Base-by-base conservation (phyloP, 495 filamentous ascomycete species). In the Aspergillus saccharolyticus region DNA sequence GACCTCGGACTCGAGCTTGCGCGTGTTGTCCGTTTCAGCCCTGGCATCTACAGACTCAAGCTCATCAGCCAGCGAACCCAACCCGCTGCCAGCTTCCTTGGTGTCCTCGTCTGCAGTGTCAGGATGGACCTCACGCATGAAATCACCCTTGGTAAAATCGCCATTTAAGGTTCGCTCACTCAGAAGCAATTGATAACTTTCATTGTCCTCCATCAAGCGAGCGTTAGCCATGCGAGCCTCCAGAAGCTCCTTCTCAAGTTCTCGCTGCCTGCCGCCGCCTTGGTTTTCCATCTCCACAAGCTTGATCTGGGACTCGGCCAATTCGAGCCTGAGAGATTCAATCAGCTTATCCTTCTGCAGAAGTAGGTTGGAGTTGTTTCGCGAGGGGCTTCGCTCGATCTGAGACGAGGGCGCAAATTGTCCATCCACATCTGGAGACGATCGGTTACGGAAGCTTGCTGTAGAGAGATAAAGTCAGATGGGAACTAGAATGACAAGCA, bases 321-420 rank as follows among this genome's bases (percentile, higher is more conserved):
- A 80, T 68, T 98, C 93, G 10, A 97, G 80, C 49, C 92, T 82
- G 54, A 98, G 78, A 2, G 87, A 90, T 66, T 98, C 92, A 62
- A 98, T 97, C 54, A 98, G 69, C 67, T 91, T 95, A 72, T 97
- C 93, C 72, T 97, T 98, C 71, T 97, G 91, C 59, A 93, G 78
- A 19, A 97, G 75, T 22, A 96, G 76, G 63, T 90, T 94, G 14
- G 89, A 91, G 66, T 89, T 93, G 61, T 90, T 93, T 49, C 86
- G 83, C 24, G 92, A 89, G 61, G 90, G 84, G 76, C 85, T 89
- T 44, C 88, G 85, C 66, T 92, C 85, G 54, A 92, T 66, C 4
- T 88, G 86, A 30, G 88, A 84, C 4, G 90, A 88, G n/a, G 93
- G 91, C 16, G 94, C 93, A 70, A 96, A 96, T 66, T 89, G 88